Conservation (phyloP, 768 basidiomycete genomes). For the Boletus vermiculosoides region DNA sequence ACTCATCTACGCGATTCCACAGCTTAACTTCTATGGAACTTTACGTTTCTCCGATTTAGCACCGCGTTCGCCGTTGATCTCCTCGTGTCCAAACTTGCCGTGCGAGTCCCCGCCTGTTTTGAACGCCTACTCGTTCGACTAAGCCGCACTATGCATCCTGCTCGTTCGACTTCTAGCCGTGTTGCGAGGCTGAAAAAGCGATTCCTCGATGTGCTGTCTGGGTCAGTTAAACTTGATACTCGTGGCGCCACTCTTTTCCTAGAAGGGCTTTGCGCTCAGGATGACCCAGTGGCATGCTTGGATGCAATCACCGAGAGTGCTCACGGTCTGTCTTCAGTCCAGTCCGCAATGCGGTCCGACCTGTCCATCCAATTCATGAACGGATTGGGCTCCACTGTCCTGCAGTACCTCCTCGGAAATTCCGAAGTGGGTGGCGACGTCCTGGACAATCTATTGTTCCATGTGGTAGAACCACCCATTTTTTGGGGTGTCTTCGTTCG, state of each 20-base stretch:
- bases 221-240: slow-evolving; percentile 25
- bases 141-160: slow-evolving; percentile 1
- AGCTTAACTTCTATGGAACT: background rate
- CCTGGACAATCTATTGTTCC: slow-evolving; percentile 39
- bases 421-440: slow-evolving; percentile 41
- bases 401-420: slow-evolving; percentile 41
- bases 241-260: slow-evolving; percentile 37
- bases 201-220: slow-evolving; percentile 34
- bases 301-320: slow-evolving; percentile 36
- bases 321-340: slow-evolving; percentile 40
- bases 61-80: background rate
- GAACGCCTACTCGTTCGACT: background rate
- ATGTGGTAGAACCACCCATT: slow-evolving; percentile 49
- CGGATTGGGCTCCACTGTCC: slow-evolving; percentile 34
- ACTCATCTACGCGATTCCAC: background rate
- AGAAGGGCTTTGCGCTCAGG: slow-evolving; percentile 44
- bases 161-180: background rate
- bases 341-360: slow-evolving; percentile 41
- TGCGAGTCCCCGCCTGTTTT: background rate
- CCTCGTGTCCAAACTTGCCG: background rate
- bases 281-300: slow-evolving; percentile 39
- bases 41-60: background rate
- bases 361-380: slow-evolving; percentile 42
- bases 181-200: slow-evolving; percentile 31
- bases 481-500: slow-evolving; percentile 44